phyloP scores from a whole-genome alignment of 2,329 filamentous ascomycete genomes.

The Myriangium duriaei region DNA sequence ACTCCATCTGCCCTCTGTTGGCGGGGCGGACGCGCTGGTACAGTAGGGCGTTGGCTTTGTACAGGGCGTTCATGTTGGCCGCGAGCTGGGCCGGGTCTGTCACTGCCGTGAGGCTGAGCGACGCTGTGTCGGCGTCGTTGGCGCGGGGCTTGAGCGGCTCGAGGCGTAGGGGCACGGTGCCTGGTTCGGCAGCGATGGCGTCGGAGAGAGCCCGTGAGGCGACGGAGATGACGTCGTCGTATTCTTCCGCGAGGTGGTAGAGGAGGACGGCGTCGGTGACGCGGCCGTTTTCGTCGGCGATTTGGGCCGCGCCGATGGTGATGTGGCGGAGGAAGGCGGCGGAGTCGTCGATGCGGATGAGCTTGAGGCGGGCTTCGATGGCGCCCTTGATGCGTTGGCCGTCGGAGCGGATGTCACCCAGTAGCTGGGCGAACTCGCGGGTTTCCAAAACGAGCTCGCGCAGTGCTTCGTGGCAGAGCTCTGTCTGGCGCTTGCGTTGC shows the following conservation, averaged over 20 bases:
- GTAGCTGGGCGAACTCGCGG: conserved; percentile 82
- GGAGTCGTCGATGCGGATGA: conserved; percentile 70
- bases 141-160: conserved; percentile 66
- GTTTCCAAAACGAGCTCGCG: conserved; percentile 94
- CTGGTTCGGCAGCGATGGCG: conserved; percentile 73
- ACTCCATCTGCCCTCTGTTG: conserved; percentile 46
- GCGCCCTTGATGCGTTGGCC: conserved; percentile 74
- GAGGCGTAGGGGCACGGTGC: conserved; percentile 64
- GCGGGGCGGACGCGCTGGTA: conserved; percentile 44
- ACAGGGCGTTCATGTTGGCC: conserved; percentile 49
- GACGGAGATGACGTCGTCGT: conserved; percentile 83
- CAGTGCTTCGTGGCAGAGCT: conserved; percentile 80
- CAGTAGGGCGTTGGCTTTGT: conserved; percentile 48
- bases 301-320: conserved; percentile 79
- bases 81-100: conserved; percentile 55
- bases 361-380: conserved; percentile 69
- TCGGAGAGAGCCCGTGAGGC: conserved; percentile 85
- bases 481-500: conserved; percentile 61
- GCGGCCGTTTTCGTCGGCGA: conserved; percentile 87
- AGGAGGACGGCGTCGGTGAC: conserved; percentile 88
- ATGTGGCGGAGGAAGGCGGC: conserved; percentile 84
- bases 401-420: conserved; percentile 81
- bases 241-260: conserved; percentile 89
- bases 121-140: conserved; percentile 31
- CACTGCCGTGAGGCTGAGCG: conserved; percentile 53